Evolutionary conservation across 2,329 filamentous ascomycete species (phyloP).

Genomic region (Trichoderma atroviride): DNA sequence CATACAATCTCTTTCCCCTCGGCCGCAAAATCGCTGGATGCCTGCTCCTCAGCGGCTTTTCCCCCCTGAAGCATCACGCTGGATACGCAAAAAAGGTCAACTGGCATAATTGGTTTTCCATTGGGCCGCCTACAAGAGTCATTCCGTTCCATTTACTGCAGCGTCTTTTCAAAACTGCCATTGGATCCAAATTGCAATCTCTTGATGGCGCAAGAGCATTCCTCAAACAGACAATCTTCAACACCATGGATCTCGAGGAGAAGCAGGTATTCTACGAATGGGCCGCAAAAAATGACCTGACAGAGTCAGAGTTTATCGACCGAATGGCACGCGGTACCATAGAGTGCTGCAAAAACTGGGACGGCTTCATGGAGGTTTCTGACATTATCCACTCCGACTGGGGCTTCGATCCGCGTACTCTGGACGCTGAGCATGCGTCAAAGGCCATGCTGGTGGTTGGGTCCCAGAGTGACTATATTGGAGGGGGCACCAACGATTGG

Average conservation of each 20-base stretch:
- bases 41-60: conserved; percentile 29
- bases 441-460: conserved; percentile 31
- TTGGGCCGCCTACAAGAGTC: conserved; percentile 27
- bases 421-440: conserved; percentile 29
- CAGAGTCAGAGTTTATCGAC: conserved; percentile 22
- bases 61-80: conserved; percentile 30
- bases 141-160: conserved; percentile 28
- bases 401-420: conserved; percentile 30
- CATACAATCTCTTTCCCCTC: not conserved
- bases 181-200: not conserved
- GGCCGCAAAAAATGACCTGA: conserved; percentile 17
- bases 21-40: not conserved
- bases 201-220: conserved; percentile 27
- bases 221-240: conserved; percentile 26
- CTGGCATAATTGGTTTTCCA: conserved; percentile 30
- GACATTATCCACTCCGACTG: conserved; percentile 32
- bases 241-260: conserved; percentile 29
- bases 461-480: conserved; percentile 28
- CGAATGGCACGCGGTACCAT: conserved; percentile 27
- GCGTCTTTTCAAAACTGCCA: conserved; percentile 24
- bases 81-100: conserved; percentile 28
- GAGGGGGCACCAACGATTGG: conserved; percentile 31
- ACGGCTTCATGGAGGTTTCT: conserved; percentile 33
- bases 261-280: conserved; percentile 16
- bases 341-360: conserved; percentile 30